These are phyloP conservation scores for Helicocarpus griseus DNA, from an alignment of 2,329 filamentous ascomycete genomes.

Conservation along the genomic window DNA sequence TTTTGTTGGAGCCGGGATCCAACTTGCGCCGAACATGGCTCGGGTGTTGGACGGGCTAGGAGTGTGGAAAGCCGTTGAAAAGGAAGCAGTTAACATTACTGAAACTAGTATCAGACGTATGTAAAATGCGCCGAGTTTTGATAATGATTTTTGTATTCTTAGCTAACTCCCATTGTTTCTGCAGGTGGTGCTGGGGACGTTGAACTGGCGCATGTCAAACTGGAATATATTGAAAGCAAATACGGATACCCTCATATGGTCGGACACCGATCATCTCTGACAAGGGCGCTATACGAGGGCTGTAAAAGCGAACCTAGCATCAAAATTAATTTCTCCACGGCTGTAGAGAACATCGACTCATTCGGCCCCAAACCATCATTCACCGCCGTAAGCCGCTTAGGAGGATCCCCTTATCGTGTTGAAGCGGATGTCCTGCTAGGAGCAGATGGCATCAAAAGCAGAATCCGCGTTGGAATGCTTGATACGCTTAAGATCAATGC, in stretches of 20 bases:
- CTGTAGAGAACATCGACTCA: constrained; percentile 46
- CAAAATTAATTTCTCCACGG: constrained; percentile 57
- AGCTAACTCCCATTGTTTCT: constrained; percentile 1
- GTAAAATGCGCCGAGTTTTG: constrained; percentile 12
- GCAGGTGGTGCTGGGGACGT: constrained; percentile 56
- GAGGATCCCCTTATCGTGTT: constrained; percentile 40
- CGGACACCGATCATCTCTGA: constrained; percentile 64
- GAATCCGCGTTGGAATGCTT: constrained; percentile 35
- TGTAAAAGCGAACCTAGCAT: constrained; percentile 55
- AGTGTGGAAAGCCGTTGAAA: constrained; percentile 61
- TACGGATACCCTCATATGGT: constrained; percentile 74
- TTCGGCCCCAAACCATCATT: constrained; percentile 54
- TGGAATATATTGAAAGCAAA: constrained; percentile 55
- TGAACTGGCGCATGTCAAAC: constrained; percentile 61
- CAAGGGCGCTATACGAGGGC: constrained; percentile 59
- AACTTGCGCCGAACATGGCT: constrained; percentile 73
- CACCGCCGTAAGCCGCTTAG: constrained; percentile 48
- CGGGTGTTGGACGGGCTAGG: constrained; percentile 63
- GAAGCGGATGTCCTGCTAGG: constrained; percentile 44
- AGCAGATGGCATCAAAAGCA: constrained; percentile 47
- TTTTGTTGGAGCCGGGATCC: constrained; percentile 77
- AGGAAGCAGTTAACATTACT: constrained; percentile 59
- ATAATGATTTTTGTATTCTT: not conserved
- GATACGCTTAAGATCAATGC: constrained; percentile 26
- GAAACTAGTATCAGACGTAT: constrained; percentile 63